Evolutionary conservation across 805 yeast genomes (phyloP), one percentile per base, ranked within the genome.

Genomic region (Geotrichum ghanense): DNA sequence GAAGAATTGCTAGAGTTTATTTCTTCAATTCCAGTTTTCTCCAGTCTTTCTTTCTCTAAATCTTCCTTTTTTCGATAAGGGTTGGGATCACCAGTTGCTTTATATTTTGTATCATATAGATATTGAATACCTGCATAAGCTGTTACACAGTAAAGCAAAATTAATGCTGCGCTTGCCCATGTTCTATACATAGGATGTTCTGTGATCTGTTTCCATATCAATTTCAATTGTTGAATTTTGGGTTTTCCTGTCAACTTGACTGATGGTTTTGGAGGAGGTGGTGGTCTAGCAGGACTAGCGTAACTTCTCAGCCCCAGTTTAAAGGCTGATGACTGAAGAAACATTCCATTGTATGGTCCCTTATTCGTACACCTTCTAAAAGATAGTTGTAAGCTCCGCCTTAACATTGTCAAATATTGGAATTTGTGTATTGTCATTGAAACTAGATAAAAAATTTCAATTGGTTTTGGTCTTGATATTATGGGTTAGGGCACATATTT

Each of bases 41-140:
- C 49, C 7, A 37, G 26, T 9, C 45, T 42, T 20, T 55, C 57
- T 3, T 27, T 47, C 9, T 44, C 47, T n/a, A 45, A 49, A 14
- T 44, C 42, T 27, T 53, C 24, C 21, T n/a, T 39, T 4, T 20
- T 49, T 42, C 57, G 55, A 50, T 60, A 59, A 14, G 65, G 65
- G 31, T 44, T 53, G 19, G 57, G 53, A 47, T 56, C 62, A 22
- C 66, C 67, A 17, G 63, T 54, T 23, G 66, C 66, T 45, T 56
- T 56, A 53, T 61, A 53, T 47, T 61, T 56, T 3, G 67, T 63
- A 45, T 62, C 66, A 40, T 55, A 48, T 19, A 63, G 56, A 51
- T 63, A 63, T 43, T 51, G 59, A 39, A 54, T 40, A 3, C 57
- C 57, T 20, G 52, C 54, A 23, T 41, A 47, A 9, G 55, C 61